These are phyloP conservation scores for Colletotrichum eleusines DNA, from an alignment of 2,329 filamentous ascomycete genomes.

Conservation along the genomic window DNA sequence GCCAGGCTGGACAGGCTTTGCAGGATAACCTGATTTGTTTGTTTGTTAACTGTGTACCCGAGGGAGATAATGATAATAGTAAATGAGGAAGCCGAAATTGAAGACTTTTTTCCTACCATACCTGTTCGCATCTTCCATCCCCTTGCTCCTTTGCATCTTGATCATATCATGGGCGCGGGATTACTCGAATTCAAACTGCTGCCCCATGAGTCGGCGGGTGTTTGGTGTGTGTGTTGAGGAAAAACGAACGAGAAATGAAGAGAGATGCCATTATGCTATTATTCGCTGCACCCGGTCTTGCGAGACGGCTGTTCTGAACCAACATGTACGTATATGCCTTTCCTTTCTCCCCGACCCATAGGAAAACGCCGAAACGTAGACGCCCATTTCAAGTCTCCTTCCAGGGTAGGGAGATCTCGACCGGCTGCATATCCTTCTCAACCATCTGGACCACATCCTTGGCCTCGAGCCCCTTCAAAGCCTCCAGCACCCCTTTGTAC, in stretches of 20 bases:
- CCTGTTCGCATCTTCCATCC: neutral
- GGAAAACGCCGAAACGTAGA: neutral
- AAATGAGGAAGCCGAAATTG: neutral
- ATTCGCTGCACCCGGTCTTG: neutral
- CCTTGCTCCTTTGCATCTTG: neutral
- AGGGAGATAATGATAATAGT: slow-evolving; percentile 25
- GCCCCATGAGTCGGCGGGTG: neutral
- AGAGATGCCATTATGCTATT: neutral
- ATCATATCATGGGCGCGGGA: neutral
- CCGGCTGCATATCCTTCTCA: slow-evolving; percentile 61
- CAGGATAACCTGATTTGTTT: slow-evolving; percentile 23
- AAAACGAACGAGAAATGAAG: neutral
- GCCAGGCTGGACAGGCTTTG: slow-evolving; percentile 20
- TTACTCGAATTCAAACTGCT: neutral
- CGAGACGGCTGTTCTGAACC: neutral
- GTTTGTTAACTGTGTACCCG: slow-evolving; percentile 11
- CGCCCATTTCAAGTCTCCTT: slow-evolving; percentile 44
- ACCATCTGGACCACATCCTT: slow-evolving; percentile 66
- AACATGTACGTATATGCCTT: no score
- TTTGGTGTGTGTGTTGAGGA: neutral
- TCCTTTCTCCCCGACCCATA: neutral
- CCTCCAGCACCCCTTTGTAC: slow-evolving; percentile 66
- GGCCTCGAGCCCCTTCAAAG: slow-evolving; percentile 65
- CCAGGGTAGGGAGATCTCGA: slow-evolving; percentile 67
- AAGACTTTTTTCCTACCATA: neutral